Conservation (phyloP, 306 rosid species). For the Betula pendula region DNA sequence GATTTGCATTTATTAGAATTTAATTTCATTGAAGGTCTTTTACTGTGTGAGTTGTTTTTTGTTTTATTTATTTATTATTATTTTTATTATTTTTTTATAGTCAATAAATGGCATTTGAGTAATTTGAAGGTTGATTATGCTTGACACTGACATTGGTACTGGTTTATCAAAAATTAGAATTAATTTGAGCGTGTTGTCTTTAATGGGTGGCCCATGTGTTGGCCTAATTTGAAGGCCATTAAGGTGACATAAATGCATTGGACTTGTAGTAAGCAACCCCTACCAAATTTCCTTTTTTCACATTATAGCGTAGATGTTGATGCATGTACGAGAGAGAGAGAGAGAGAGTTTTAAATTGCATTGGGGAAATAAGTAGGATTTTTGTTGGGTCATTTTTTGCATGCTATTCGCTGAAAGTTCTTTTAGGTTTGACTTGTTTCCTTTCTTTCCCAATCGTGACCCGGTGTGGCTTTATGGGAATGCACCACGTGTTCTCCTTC, state of each 20-base stretch:
- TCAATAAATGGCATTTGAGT: too few relatives aligned
- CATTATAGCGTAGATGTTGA: slow-evolving; percentile 51
- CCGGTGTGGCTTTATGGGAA: background rate
- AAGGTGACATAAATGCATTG: slow-evolving; percentile 47
- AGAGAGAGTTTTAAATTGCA: background rate
- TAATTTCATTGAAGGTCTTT: background rate
- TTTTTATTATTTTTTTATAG: too few relatives aligned
- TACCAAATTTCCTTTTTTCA: slow-evolving; percentile 33
- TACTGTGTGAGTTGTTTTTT: background rate
- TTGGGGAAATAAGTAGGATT: too few relatives aligned
- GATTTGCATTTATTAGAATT: background rate
- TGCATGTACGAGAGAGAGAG: slow-evolving; percentile 21
- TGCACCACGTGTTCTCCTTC: slow-evolving; percentile 5
- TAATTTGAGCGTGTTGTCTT: slow-evolving; percentile 13
- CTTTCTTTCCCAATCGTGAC: slow-evolving; percentile 1
- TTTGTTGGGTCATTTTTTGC: too few relatives aligned
- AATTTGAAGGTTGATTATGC: too few relatives aligned
- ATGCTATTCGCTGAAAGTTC: too few relatives aligned
- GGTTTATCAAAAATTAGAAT: slow-evolving; percentile 17
- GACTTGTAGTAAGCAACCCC: slow-evolving; percentile 39
- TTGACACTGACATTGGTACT: slow-evolving; percentile 29
- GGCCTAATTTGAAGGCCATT: slow-evolving; percentile 60
- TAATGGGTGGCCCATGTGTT: slow-evolving; percentile 36
- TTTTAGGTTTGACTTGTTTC: slow-evolving; percentile 7
- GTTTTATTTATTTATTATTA: too few relatives aligned